Evolutionary conservation across 805 yeast species (phyloP).

Genomic region (Candida sakaeoensis): DNA sequence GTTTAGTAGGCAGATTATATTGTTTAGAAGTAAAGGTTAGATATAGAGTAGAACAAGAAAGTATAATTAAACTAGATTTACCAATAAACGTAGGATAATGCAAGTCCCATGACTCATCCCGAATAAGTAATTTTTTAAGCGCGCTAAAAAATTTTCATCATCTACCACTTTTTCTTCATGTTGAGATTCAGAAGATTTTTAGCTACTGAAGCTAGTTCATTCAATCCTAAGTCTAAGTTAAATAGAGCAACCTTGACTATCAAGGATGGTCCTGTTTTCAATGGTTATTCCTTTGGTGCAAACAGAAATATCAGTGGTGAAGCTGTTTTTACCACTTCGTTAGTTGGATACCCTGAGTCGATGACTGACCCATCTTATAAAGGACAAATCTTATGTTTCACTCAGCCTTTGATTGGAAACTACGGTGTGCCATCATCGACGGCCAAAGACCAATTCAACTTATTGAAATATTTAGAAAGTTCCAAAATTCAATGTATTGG

Average conservation of each 20-base stretch:
- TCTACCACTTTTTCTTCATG: constrained; percentile 1
- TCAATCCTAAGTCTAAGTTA: constrained; percentile 38
- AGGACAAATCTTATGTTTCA: constrained; percentile 95
- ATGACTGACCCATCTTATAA: constrained; percentile 98
- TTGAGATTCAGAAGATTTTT: constrained; percentile 13
- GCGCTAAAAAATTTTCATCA: constrained; percentile 3
- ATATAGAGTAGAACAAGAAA: constrained; percentile 37
- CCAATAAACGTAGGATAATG: constrained; percentile 32
- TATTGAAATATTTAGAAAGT: constrained; percentile 87
- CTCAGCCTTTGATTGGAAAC: constrained; percentile 96
- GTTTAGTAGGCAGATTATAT: constrained; percentile 58
- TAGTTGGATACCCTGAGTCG: constrained; percentile 98
- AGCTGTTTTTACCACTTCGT: constrained; percentile 95
- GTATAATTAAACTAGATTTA: constrained; percentile 30
- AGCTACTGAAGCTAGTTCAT: constrained; percentile 18
- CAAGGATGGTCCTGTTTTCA: constrained; percentile 89
- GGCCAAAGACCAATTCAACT: constrained; percentile 76
- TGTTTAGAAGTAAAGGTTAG: constrained; percentile 46
- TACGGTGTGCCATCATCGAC: constrained; percentile 94
- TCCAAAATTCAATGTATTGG: constrained; percentile 93
- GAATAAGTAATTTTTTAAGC: constrained; percentile 6
- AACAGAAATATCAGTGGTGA: constrained; percentile 91
- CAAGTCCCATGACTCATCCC: constrained; percentile 4
- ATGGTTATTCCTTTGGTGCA: constrained; percentile 95
- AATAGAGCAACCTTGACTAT: constrained; percentile 88